These are phyloP conservation scores for Rhododendron kiyosumense DNA, from an alignment of 148 eudicot species.

Conservation along the genomic window DNA sequence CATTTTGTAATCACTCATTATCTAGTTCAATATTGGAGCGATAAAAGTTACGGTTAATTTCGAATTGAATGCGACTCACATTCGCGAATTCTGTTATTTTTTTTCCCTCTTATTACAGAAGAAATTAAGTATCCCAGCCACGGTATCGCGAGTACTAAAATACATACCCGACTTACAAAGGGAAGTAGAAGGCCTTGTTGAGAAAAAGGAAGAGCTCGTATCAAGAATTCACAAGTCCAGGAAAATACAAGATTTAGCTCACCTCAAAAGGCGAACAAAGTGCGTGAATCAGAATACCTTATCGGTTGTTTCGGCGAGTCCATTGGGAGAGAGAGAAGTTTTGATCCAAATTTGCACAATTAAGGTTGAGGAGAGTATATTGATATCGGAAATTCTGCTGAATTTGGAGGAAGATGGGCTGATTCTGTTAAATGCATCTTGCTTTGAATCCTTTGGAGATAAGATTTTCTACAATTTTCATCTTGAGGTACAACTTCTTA, in stretches of 20 bases:
- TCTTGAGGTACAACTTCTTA: slow-evolving; percentile 45
- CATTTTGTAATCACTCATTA: background rate
- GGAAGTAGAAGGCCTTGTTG: slow-evolving; percentile 44
- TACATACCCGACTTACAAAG: slow-evolving; percentile 79
- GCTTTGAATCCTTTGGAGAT: slow-evolving; percentile 43
- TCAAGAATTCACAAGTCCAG: slow-evolving; percentile 12
- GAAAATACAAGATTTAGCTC: slow-evolving; percentile 3
- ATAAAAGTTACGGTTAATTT: background rate
- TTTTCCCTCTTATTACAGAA: slow-evolving; percentile 36
- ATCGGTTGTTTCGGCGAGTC: slow-evolving; percentile 24
- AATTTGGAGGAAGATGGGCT: slow-evolving; percentile 47
- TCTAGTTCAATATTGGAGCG: background rate
- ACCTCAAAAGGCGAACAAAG: background rate
- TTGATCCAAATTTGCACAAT: slow-evolving; percentile 41
- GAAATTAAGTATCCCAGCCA: slow-evolving; percentile 68
- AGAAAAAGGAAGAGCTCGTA: slow-evolving; percentile 39
- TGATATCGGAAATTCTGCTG: slow-evolving; percentile 33
- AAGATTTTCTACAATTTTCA: slow-evolving; percentile 54
- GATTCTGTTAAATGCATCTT: slow-evolving; percentile 37
- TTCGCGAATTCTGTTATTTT: background rate
- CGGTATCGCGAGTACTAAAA: slow-evolving; percentile 55
- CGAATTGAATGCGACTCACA: background rate
- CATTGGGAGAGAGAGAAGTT: slow-evolving; percentile 34
- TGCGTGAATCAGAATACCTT: background rate
- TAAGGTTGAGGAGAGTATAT: slow-evolving; percentile 9